These are phyloP conservation scores for Lachancea mirantina DNA, from an alignment of 805 yeast genomes.

Conservation along the genomic window DNA sequence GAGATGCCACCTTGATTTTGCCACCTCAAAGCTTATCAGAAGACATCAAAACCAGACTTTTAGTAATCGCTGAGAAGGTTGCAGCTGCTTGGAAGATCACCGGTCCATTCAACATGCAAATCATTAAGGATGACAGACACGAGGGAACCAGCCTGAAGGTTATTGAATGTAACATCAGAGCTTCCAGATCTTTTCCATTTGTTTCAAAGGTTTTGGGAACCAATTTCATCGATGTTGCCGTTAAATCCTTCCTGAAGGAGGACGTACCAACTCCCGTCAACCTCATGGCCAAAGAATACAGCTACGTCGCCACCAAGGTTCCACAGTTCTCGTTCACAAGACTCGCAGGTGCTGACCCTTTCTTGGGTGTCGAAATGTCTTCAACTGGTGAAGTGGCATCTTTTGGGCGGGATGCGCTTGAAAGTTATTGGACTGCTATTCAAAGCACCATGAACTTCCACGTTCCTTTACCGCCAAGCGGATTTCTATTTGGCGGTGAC, in stretches of 20 bases:
- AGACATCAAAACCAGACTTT: slow-evolving; percentile 60
- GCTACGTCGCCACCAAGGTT: slow-evolving; percentile 91
- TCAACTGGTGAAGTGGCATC: slow-evolving; percentile 99
- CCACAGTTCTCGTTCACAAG: slow-evolving; percentile 98
- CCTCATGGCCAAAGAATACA: slow-evolving; percentile 67
- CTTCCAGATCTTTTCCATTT: slow-evolving; percentile 98
- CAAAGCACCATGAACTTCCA: slow-evolving; percentile 97
- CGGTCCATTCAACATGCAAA: slow-evolving; percentile 98
- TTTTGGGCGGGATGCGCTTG: slow-evolving; percentile 76
- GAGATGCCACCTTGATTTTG: slow-evolving; percentile 91
- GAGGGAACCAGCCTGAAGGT: slow-evolving; percentile 75
- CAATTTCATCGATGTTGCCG: slow-evolving; percentile 92
- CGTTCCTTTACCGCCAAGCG: slow-evolving; percentile 84
- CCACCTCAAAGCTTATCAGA: slow-evolving; percentile 83
- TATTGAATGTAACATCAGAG: slow-evolving; percentile 97
- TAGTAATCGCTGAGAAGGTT: slow-evolving; percentile 86
- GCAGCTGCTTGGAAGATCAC: slow-evolving; percentile 92
- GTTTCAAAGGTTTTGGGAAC: slow-evolving; percentile 94
- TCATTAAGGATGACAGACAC: slow-evolving; percentile 67
- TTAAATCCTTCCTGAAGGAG: slow-evolving; percentile 67
- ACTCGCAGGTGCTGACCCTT: slow-evolving; percentile 98
- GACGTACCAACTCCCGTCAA: slow-evolving; percentile 73
- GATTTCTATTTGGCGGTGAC: slow-evolving; percentile 93
- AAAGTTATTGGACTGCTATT: slow-evolving; percentile 96
- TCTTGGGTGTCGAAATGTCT: slow-evolving; percentile 98